These are phyloP conservation scores for Dryas drummondii DNA, from an alignment of 306 rosid species.

Conservation along the genomic window DNA sequence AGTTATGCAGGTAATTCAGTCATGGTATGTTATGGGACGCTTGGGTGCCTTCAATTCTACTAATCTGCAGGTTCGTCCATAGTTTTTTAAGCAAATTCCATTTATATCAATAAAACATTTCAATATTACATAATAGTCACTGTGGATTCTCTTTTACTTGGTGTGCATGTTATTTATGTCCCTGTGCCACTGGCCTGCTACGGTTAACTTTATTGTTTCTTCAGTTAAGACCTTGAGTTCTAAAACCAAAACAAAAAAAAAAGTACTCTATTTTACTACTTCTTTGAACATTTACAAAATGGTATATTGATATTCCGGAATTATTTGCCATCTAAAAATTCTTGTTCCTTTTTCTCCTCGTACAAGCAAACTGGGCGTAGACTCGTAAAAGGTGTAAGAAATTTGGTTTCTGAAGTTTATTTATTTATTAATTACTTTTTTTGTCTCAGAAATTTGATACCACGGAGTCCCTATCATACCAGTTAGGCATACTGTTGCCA, in stretches of 20 bases:
- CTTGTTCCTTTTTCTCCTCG: too few species aligned
- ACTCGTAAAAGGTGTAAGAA: neutral
- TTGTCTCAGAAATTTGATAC: neutral
- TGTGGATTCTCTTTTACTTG: neutral
- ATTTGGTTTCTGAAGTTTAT: neutral
- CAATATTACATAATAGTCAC: neutral
- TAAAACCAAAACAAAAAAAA: too few species aligned
- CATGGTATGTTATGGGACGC: conserved; percentile 97
- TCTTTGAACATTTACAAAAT: neutral
- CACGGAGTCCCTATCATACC: neutral
- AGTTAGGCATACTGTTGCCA: neutral
- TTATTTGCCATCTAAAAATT: neutral
- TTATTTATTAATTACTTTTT: too few species aligned
- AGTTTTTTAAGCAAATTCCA: neutral
- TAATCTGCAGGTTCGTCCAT: conserved; percentile 71
- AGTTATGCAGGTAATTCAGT: conserved; percentile 71
- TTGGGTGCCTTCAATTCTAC: conserved; percentile 87
- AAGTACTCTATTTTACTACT: neutral
- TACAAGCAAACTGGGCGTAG: neutral
- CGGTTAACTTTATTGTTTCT: neutral
- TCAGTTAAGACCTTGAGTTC: neutral
- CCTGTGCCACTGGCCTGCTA: neutral
- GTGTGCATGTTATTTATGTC: neutral
- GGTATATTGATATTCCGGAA: neutral
- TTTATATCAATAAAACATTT: too few species aligned